Evolutionary conservation across 208 protist species (phyloP).

Genomic region (Trypanosoma lewisi): DNA sequence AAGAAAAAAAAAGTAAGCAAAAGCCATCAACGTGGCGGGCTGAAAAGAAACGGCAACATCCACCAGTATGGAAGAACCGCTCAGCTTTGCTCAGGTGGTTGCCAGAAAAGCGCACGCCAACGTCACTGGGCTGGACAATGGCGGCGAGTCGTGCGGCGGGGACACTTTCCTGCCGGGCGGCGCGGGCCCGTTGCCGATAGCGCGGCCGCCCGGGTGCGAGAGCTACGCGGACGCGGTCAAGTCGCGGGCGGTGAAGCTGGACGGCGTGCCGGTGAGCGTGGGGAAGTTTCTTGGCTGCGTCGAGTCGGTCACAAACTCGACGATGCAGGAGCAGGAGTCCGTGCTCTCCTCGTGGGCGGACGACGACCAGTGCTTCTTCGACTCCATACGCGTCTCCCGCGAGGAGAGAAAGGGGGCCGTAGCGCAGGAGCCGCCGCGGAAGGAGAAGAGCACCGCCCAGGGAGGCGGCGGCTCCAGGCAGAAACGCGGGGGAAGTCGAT

Average conservation of each 20-base stretch:
- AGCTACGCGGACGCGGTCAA: conserved; percentile 36
- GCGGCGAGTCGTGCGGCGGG: not conserved
- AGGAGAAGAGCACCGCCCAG: not conserved
- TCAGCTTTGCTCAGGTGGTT: conserved; percentile 17
- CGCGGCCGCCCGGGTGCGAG: not conserved
- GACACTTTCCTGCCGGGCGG: not conserved
- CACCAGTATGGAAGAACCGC: conserved; percentile 1
- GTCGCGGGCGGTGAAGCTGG: conserved; percentile 26
- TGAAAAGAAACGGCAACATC: not conserved
- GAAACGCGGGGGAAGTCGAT: not conserved
- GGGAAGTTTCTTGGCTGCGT: conserved; percentile 8
- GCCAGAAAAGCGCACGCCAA: not conserved
- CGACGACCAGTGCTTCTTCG: conserved; percentile 50
- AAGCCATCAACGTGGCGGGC: not conserved
- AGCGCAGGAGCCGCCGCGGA: not conserved
- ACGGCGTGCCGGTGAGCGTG: conserved; percentile 27
- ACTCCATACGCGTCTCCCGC: conserved; percentile 22
- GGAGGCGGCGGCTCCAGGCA: not conserved
- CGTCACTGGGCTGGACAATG: not conserved
- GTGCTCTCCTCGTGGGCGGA: conserved; percentile 46
- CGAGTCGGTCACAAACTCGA: conserved; percentile 35
- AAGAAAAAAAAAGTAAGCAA: not conserved
- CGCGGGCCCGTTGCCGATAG: not conserved
- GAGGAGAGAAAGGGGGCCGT: not conserved
- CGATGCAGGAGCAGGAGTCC: conserved; percentile 35